Conservation (phyloP, 2,329 filamentous ascomycete species). For the Botrytis aclada region DNA sequence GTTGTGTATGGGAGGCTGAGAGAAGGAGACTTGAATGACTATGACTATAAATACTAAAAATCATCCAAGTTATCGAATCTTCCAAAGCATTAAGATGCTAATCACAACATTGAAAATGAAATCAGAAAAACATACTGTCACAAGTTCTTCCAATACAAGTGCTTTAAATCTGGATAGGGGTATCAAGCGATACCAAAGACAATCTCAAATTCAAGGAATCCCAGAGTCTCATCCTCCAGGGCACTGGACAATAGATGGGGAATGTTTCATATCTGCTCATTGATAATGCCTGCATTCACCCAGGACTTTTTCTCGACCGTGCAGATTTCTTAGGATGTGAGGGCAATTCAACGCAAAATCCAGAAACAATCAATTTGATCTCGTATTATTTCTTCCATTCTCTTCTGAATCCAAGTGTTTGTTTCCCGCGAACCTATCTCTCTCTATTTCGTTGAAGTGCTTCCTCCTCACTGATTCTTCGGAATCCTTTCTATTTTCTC, state of each 20-base stretch:
- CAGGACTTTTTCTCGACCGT: too few species aligned
- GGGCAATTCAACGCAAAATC: too few species aligned
- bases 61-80: neutral
- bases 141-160: neutral
- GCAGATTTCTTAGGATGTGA: too few species aligned
- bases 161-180: neutral
- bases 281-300: rapidly evolving
- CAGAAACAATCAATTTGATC: neutral
- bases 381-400: neutral
- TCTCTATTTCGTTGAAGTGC: too few species aligned
- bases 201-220: too few species aligned
- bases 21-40: neutral
- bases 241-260: rapidly evolving
- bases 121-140: neutral
- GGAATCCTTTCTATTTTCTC: too few species aligned
- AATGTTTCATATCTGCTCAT: too few species aligned
- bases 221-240: too few species aligned
- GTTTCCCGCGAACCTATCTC: neutral
- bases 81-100: neutral
- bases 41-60: neutral
- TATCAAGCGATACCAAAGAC: neutral
- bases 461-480: too few species aligned
- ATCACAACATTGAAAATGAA: neutral
- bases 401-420: neutral
- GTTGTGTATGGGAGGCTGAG: neutral